A percentile compares a stretch with the other conserved stretches of the same genome.
Evolutionary conservation across 176 grass and related monocot species (phyloP).

Genomic region (Musa beccarii): DNA sequence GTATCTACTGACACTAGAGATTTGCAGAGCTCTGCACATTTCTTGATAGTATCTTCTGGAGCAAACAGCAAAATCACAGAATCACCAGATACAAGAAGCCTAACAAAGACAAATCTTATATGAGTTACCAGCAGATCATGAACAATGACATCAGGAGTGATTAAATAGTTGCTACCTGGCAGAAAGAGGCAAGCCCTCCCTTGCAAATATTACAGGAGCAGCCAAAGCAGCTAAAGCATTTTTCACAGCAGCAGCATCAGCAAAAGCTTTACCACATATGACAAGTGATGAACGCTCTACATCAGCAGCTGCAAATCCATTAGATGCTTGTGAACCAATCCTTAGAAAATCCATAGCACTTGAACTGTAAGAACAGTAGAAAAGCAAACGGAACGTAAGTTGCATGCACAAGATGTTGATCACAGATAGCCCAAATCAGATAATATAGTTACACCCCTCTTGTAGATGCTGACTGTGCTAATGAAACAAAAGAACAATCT

Average conservation of each 20-base stretch:
- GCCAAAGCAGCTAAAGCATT: slow-evolving; percentile 67
- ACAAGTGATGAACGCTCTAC: slow-evolving; percentile 67
- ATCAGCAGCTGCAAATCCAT: slow-evolving; percentile 73
- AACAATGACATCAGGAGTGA: slow-evolving; percentile 2
- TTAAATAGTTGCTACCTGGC: slow-evolving; percentile 44
- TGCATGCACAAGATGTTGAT: background rate
- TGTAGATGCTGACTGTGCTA: too few species aligned
- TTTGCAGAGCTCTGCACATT: slow-evolving; percentile 33
- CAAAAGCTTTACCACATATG: slow-evolving; percentile 77
- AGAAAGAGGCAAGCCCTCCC: slow-evolving; percentile 58
- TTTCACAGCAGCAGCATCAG: slow-evolving; percentile 45
- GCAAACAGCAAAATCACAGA: slow-evolving; percentile 50
- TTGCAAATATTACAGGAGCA: slow-evolving; percentile 62
- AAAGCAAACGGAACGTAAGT: slow-evolving; percentile 11
- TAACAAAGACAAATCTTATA: slow-evolving; percentile 33
- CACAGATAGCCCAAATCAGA: background rate
- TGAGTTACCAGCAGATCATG: slow-evolving; percentile 2
- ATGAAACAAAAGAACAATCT: too few species aligned
- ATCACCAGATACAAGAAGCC: slow-evolving; percentile 44
- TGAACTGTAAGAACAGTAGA: slow-evolving; percentile 39
- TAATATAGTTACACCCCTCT: too few species aligned
- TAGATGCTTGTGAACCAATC: slow-evolving; percentile 35
- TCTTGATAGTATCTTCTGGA: slow-evolving; percentile 48
- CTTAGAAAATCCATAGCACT: slow-evolving; percentile 51
- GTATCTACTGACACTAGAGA: slow-evolving; percentile 43